Conservation (phyloP, 371 early-diverging fungal genomes). For the Saksenaea vasiformis region DNA sequence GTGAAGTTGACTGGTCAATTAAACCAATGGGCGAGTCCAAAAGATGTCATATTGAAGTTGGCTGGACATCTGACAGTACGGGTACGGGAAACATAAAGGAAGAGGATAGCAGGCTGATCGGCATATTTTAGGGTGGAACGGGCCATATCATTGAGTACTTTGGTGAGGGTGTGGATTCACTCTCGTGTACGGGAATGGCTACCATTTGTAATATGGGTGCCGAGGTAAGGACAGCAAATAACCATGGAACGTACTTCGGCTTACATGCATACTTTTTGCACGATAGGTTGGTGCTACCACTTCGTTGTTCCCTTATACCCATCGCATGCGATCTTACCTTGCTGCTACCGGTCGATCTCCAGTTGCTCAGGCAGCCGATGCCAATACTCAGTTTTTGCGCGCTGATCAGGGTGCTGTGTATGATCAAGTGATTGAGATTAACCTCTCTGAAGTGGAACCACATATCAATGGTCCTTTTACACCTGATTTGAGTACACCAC, state of each 20-base stretch:
- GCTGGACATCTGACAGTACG: slow-evolving; percentile 88
- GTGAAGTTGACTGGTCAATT: slow-evolving; percentile 88
- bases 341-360: slow-evolving; percentile 72
- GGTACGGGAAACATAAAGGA: slow-evolving; percentile 62
- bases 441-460: slow-evolving; percentile 88
- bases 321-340: slow-evolving; percentile 81
- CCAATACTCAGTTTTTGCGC: slow-evolving; percentile 52
- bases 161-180: slow-evolving; percentile 81
- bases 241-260: no score
- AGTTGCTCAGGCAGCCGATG: slow-evolving; percentile 75
- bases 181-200: slow-evolving; percentile 94
- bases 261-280: background rate
- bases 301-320: slow-evolving; percentile 85
- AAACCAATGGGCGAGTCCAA: slow-evolving; percentile 89
- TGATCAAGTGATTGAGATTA: slow-evolving; percentile 91
- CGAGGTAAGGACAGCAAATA: no score
- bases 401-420: slow-evolving; percentile 61
- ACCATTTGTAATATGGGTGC: slow-evolving; percentile 97
- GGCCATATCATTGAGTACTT: slow-evolving; percentile 93
- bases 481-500: slow-evolving; percentile 91
- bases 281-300: slow-evolving; percentile 87
- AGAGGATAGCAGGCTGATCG: slow-evolving; percentile 18
- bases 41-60: slow-evolving; percentile 88
- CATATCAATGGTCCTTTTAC: slow-evolving; percentile 97
- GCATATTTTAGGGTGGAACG: slow-evolving; percentile 74